These are phyloP conservation scores for Dendrostoma leiphaemia DNA, from an alignment of 2,329 filamentous ascomycete genomes.

Conservation along the genomic window DNA sequence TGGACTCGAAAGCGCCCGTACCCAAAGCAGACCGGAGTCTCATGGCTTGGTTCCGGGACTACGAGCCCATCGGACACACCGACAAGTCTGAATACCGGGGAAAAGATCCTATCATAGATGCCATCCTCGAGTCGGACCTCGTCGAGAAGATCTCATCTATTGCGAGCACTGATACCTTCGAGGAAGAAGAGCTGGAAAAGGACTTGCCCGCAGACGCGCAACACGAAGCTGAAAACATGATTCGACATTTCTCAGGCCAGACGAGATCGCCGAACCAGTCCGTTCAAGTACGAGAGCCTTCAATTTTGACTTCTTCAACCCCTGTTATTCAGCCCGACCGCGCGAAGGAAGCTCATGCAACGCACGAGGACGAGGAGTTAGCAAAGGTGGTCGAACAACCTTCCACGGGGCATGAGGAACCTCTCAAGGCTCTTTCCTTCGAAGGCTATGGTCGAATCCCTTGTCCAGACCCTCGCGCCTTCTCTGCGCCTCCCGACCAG, in stretches of 20 bases:
- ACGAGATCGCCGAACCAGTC: not conserved
- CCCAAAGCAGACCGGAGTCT: constrained; percentile 59
- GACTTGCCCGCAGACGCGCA: constrained; percentile 60
- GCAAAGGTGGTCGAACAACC: too few relatives aligned
- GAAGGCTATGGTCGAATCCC: too few relatives aligned
- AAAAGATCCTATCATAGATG: constrained; percentile 62
- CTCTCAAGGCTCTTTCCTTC: too few relatives aligned
- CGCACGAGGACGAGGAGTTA: too few relatives aligned
- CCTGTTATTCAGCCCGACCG: too few relatives aligned
- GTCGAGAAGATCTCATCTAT: constrained; percentile 51
- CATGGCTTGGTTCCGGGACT: constrained; percentile 57
- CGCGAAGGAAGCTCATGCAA: too few relatives aligned
- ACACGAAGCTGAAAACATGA: constrained; percentile 47
- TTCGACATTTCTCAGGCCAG: constrained; percentile 16
- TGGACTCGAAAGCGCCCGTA: constrained; percentile 79
- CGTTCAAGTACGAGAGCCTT: not conserved
- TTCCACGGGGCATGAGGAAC: too few relatives aligned
- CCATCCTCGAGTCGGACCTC: constrained; percentile 37
- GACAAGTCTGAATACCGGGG: constrained; percentile 54
- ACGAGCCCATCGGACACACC: constrained; percentile 49
- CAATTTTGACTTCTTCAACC: not conserved
- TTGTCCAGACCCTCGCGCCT: too few relatives aligned
- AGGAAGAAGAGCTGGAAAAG: constrained; percentile 63
- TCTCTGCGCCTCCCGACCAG: too few relatives aligned
- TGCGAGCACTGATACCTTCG: constrained; percentile 69